Conservation (phyloP, 2,329 filamentous ascomycete species). For the Albifimbria verrucaria region DNA sequence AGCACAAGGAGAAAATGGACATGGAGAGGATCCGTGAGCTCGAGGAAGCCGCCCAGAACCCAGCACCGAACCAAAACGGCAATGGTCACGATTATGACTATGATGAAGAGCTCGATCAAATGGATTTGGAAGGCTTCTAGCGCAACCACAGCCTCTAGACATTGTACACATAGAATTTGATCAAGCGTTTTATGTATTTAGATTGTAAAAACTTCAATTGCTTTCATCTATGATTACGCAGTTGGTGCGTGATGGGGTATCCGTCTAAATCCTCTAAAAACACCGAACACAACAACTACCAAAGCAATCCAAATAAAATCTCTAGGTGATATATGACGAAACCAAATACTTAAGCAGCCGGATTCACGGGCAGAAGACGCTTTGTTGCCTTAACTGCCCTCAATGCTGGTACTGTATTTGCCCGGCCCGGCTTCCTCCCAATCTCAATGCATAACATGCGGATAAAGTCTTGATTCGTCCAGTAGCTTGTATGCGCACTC, state of each 20-base stretch:
- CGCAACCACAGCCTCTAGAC: neutral
- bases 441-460: conserved; percentile 86
- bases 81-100: conserved; percentile 44
- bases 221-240: too few species aligned
- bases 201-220: too few species aligned
- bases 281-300: neutral
- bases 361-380: conserved; percentile 21
- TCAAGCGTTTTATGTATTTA: neutral
- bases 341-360: too few species aligned
- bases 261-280: neutral
- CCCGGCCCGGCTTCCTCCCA: conserved; percentile 68
- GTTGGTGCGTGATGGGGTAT: neutral
- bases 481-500: conserved; percentile 92
- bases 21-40: conserved; percentile 64
- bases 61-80: conserved; percentile 12
- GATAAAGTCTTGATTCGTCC: conserved; percentile 84
- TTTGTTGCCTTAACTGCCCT: conserved; percentile 54
- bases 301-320: neutral
- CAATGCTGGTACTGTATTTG: conserved; percentile 54
- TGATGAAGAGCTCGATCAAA: conserved; percentile 51
- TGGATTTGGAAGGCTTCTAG: conserved; percentile 44
- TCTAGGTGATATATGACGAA: too few species aligned
- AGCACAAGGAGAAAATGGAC: conserved; percentile 73
- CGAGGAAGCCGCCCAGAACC: conserved; percentile 37
- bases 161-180: neutral